Evolutionary conservation across 1,284 basidiomycete genomes (phyloP), one percentile per base, ranked within the genome.

Genomic region (Ceratobasidium sp.): DNA sequence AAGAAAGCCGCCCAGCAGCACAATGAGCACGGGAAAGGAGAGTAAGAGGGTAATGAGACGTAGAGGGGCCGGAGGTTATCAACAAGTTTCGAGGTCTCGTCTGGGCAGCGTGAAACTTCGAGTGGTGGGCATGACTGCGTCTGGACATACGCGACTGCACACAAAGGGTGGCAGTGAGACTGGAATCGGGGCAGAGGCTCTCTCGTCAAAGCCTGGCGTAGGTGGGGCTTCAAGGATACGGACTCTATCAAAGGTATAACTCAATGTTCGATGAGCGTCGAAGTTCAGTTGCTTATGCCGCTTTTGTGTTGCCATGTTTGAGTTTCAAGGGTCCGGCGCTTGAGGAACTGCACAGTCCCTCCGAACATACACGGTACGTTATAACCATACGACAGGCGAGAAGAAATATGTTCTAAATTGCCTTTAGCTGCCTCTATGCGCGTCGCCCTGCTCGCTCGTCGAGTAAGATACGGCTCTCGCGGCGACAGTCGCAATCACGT

Each of bases 1-100:
- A 32, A 25, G 70, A 73, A 73, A 61, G 70, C 70, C 57, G 70
- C 59, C 70, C 70, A 73, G 70, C 70, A 73, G 70, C 70, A 29
- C 29, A 54, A 73, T 73, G 70, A 73, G 70, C 43, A 44, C 70
- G 44, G 70, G 70, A 73, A 61, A 73, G 15, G 68, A 70, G 54
- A 44, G 70, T 9, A 73, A 73, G 70, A 51, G 57, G 46, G 29
- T 73, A 61, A 37, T 61, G 56, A 29, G 57, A 34, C 40, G 59
- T 51, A 15, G 22, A 62, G 56, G 40, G 6, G 56, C 29, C 22
- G 49, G 57, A 62, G 70, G 56, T 73, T 73, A 73, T 73, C 56
- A 73, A 73, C 44, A 44, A 43, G 57, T 73, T 62, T 73, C 70
- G 57, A 51, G 40, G 69, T 71, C 54, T 71, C 56, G 25, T 73